phyloP scores from a whole-genome alignment of 192 early-diverging fungal species.

The Backusella sp. region DNA sequence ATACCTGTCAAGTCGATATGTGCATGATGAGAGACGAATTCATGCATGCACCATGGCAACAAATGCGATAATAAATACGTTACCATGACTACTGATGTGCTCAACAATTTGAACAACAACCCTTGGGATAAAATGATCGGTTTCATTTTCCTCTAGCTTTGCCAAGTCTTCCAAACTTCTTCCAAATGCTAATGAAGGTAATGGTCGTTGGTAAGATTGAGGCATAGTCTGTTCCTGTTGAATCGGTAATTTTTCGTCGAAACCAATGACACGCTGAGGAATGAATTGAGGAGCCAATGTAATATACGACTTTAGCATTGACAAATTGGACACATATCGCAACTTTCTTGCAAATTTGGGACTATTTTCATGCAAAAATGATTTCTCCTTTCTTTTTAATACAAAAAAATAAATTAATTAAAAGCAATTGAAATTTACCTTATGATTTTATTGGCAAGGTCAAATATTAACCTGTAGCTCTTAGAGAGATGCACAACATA shows the following conservation, averaged over 20 bases:
- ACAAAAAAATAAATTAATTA: not conserved
- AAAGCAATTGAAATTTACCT: constrained; percentile 54
- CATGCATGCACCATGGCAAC: not conserved
- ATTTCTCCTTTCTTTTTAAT: not conserved
- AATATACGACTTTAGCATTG: constrained; percentile 61
- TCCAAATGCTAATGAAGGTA: constrained; percentile 60
- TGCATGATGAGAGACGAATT: not conserved
- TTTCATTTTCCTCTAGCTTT: not conserved
- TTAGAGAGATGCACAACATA: constrained; percentile 91
- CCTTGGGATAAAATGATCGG: constrained; percentile 61
- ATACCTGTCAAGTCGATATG: constrained; percentile 47
- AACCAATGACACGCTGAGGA: constrained; percentile 65
- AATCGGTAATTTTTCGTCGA: constrained; percentile 27
- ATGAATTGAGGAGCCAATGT: constrained; percentile 77
- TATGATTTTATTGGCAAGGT: constrained; percentile 81
- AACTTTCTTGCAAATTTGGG: constrained; percentile 91
- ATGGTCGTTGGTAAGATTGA: not conserved
- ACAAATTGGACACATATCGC: constrained; percentile 72
- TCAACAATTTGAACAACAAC: constrained; percentile 73
- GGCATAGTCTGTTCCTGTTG: not conserved
- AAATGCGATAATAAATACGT: not conserved
- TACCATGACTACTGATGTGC: constrained; percentile 66
- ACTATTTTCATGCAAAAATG: constrained; percentile 40
- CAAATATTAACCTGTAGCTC: constrained; percentile 80
- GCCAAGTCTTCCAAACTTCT: constrained; percentile 64